Conservation (phyloP, 2,329 filamentous ascomycete genomes). For the Sphaerulina populicola region DNA sequence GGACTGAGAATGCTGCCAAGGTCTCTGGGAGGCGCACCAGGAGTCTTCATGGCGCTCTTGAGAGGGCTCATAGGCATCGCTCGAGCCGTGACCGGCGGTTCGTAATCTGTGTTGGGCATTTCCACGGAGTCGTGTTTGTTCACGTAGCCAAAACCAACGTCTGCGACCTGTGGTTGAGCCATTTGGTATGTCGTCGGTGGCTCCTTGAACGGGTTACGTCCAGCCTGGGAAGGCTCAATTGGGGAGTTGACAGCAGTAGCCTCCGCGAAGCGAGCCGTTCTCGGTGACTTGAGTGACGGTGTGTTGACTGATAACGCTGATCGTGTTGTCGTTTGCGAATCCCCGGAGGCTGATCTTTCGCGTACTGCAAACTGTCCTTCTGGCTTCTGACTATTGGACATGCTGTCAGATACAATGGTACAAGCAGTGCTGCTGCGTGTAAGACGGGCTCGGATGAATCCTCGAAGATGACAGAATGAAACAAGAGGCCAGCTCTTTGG, state of each 20-base stretch:
- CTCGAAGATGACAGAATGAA: constrained; percentile 22
- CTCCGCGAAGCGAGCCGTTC: constrained; percentile 72
- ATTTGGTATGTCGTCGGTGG: constrained; percentile 48
- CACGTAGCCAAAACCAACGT: constrained; percentile 91
- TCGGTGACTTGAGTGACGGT: constrained; percentile 42
- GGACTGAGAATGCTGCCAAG: constrained; percentile 73
- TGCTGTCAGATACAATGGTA: constrained; percentile 32
- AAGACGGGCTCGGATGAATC: constrained; percentile 10
- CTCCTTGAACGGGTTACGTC: constrained; percentile 51
- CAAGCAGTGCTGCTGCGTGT: constrained; percentile 7
- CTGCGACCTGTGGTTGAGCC: constrained; percentile 64
- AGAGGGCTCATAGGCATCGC: constrained; percentile 61
- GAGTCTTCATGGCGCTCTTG: constrained; percentile 83
- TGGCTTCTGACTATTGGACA: constrained; percentile 42
- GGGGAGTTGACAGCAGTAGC: constrained; percentile 72
- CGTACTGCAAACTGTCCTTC: constrained; percentile 37
- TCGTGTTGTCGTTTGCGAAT: constrained; percentile 18
- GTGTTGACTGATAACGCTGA: constrained; percentile 22
- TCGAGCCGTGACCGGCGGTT: constrained; percentile 45
- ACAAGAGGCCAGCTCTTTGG: constrained; percentile 30
- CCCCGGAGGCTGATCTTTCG: constrained; percentile 31
- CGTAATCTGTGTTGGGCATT: constrained; percentile 45
- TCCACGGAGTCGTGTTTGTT: constrained; percentile 50
- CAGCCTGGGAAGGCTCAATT: constrained; percentile 48
- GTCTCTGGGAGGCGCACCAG: constrained; percentile 67